A percentile compares a stretch with the other conserved stretches of the same genome.
phyloP scores from a whole-genome alignment of 2,329 filamentous ascomycete genomes.

The Penicillium polonicum region DNA sequence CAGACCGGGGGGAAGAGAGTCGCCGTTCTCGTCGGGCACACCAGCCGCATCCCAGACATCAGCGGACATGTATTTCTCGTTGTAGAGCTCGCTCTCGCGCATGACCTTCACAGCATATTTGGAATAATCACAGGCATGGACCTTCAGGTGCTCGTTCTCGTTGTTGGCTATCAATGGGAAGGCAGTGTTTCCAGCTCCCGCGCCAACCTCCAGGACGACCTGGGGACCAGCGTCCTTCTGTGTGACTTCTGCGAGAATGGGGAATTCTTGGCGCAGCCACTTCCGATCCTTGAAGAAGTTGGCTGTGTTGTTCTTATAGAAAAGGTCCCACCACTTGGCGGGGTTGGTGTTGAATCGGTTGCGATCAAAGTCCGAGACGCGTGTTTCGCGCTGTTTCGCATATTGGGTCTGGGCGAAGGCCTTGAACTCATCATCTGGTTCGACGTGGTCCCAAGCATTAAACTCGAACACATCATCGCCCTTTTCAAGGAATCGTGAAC shows the following conservation, averaged over 20 bases:
- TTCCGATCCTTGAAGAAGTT: constrained; percentile 99
- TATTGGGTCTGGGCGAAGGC: constrained; percentile 84
- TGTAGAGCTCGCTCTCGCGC: constrained; percentile 73
- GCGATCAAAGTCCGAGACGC: constrained; percentile 91
- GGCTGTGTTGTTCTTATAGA: constrained; percentile 95
- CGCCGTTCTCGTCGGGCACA: constrained; percentile 50
- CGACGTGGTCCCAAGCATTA: constrained; percentile 98
- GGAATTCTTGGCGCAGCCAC: constrained; percentile 96
- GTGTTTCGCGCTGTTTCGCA: constrained; percentile 76
- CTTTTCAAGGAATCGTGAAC: constrained; percentile 78
- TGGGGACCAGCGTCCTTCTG: constrained; percentile 66
- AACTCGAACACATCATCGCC: constrained; percentile 91
- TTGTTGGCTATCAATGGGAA: constrained; percentile 87
- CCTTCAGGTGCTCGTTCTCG: constrained; percentile 73
- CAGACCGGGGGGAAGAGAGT: constrained; percentile 69
- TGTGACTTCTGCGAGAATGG: constrained; percentile 75
- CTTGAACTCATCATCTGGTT: constrained; percentile 84
- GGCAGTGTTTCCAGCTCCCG: constrained; percentile 92
- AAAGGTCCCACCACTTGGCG: constrained; percentile 95
- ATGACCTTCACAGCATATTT: constrained; percentile 94
- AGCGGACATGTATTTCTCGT: constrained; percentile 69
- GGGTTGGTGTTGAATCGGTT: constrained; percentile 84
- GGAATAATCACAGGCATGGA: constrained; percentile 95
- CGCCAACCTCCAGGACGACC: constrained; percentile 83
- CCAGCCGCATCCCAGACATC: constrained; percentile 92